Conservation (phyloP, 805 yeast species). For the Yamadazyma laniorum region DNA sequence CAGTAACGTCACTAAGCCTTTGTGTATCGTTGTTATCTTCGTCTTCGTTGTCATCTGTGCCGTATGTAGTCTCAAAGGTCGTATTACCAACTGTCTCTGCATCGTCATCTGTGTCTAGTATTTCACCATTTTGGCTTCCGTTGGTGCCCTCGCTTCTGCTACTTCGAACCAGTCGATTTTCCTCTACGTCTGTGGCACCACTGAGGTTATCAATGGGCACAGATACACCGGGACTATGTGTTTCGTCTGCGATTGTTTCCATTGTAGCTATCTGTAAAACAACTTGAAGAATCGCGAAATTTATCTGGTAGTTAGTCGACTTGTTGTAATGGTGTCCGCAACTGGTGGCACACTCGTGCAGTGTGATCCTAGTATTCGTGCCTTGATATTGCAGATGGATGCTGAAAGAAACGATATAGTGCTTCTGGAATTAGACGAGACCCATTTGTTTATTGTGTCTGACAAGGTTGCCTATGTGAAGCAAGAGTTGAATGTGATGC, state of each 20-base stretch:
- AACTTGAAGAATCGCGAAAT: too few relatives aligned
- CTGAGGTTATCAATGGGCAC: not conserved
- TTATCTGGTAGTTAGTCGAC: too few relatives aligned
- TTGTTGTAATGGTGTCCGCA: slow-evolving; percentile 45
- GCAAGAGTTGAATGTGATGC: slow-evolving; percentile 66
- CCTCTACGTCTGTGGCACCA: too few relatives aligned
- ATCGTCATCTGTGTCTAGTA: slow-evolving; percentile 2
- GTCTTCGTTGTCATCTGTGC: slow-evolving; percentile 10
- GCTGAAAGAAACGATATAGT: slow-evolving; percentile 68
- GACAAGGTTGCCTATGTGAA: slow-evolving; percentile 75
- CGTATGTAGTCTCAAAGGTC: slow-evolving; percentile 17
- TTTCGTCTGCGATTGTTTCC: not conserved
- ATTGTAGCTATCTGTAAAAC: too few relatives aligned
- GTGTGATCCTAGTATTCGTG: slow-evolving; percentile 90
- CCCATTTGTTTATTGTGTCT: slow-evolving; percentile 80
- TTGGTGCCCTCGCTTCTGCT: not conserved
- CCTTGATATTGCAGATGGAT: slow-evolving; percentile 82
- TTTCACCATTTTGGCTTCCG: not conserved
- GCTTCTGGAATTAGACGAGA: slow-evolving; percentile 81
- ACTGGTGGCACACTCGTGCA: slow-evolving; percentile 43
- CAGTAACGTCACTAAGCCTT: not conserved
- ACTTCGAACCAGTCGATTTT: too few relatives aligned
- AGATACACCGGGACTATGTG: not conserved
- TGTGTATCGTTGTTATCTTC: not conserved
- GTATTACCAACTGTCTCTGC: slow-evolving; percentile 15